A percentile compares a stretch with the other conserved stretches of the same genome.
Evolutionary conservation across 2,329 filamentous ascomycete species (phyloP).

Genomic region (Pseudodiploospora longispora): DNA sequence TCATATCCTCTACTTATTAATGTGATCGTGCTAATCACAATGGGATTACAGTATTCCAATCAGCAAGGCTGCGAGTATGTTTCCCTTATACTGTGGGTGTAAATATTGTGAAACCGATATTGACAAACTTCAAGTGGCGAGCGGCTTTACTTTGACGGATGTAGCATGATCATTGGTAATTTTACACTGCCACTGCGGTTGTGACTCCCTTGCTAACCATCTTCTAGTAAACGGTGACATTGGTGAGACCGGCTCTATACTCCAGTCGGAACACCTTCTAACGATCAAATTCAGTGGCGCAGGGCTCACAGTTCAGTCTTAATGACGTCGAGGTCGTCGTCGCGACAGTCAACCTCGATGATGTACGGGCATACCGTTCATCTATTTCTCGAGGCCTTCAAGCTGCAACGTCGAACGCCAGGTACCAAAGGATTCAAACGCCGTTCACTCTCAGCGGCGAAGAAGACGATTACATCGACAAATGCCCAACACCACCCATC

Average conservation of each 20-base stretch:
- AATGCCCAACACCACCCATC: too few relatives aligned
- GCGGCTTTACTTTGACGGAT: slow-evolving; percentile 47
- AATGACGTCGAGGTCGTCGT: slow-evolving; percentile 58
- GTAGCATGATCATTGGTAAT: slow-evolving; percentile 13
- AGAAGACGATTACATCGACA: too few relatives aligned
- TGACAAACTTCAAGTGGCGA: background rate
- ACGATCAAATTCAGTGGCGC: slow-evolving; percentile 52
- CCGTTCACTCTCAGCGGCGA: too few relatives aligned
- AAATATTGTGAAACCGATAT: background rate
- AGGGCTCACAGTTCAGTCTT: slow-evolving; percentile 55
- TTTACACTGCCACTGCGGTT: background rate
- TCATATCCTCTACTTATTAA: slow-evolving; percentile 14
- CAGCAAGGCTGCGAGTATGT: slow-evolving; percentile 31
- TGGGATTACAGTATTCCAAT: too few relatives aligned
- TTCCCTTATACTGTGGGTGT: background rate
- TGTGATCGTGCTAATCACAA: slow-evolving; percentile 44
- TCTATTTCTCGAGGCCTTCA: slow-evolving; percentile 8
- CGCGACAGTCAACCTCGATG: slow-evolving; percentile 62
- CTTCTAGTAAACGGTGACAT: background rate
- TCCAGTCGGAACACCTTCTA: slow-evolving; percentile 41
- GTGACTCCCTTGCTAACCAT: slow-evolving; percentile 12
- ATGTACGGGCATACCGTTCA: slow-evolving; percentile 40
- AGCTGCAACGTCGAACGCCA: slow-evolving; percentile 2
- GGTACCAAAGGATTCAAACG: too few relatives aligned
- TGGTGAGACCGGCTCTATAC: background rate